Evolutionary conservation across 164 flowering plant genomes (phyloP), one percentile per base, ranked within the genome.

Genomic region (Vitis rotundifolia): DNA sequence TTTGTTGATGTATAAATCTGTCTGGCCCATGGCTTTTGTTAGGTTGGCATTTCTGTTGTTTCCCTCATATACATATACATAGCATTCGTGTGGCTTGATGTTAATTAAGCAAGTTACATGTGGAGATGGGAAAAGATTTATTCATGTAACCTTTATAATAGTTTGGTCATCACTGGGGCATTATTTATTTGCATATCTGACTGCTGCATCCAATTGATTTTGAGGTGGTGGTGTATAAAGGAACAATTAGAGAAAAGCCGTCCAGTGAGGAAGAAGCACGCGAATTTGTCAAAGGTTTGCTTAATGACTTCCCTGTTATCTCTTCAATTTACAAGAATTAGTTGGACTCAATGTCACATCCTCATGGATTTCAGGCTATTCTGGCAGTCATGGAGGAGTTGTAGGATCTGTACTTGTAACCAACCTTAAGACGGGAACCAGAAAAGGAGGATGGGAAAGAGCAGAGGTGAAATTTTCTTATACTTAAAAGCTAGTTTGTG

Each of bases 141-240:
- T 68, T 59, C 11, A 28, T 59, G 15, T 15, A 19, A 62, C 26
- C 47, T 37, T 29, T 44, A 49, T 2, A 18, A 60, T 5, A 37
- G 3, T 37, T 37, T 37, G 44, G 44, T 37, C 44, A 2, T 37
- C 44, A 37, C 44, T 37, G 44, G 44, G 44, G 14, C 19, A 53
- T 22, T n/a, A 51, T 13, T 61, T 47, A 9, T 49, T 49, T 22
- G 51, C 76, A 11, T 71, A 60, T 69, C 70, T 65, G 44, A 61
- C 59, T 61, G 49, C 51, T 61, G 18, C 26, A 53, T 66, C 37
- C 58, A 11, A 61, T 78, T 71, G 73, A 69, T 76, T 71, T 73
- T 71, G 70, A 84, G 87, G 85, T 82, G 70, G 87, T 81, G 71
- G 85, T 80, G 54, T 74, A 80, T 63, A 52, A 75, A 63, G 87